phyloP scores from a whole-genome alignment of 164 flowering plant species.

The Macadamia integrifolia region DNA sequence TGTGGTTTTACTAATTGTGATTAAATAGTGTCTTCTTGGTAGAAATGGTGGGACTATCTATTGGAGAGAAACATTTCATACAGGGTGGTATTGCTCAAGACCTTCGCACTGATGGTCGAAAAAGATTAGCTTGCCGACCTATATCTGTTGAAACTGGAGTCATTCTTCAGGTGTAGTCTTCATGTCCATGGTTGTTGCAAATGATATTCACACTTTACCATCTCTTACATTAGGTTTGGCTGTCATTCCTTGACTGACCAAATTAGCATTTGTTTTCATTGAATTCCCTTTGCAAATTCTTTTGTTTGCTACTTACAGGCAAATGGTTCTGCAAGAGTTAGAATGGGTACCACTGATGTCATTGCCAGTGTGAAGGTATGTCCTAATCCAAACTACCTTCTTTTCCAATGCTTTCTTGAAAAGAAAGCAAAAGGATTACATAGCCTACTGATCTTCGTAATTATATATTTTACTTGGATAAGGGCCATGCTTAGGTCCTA shows the following conservation, averaged over 20 bases:
- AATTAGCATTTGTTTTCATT: neutral
- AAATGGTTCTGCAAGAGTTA: slow-evolving; percentile 92
- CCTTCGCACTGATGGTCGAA: slow-evolving; percentile 88
- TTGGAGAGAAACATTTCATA: slow-evolving; percentile 74
- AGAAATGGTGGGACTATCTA: slow-evolving; percentile 81
- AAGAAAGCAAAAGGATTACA: neutral
- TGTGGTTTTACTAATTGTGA: neutral
- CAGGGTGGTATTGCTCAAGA: slow-evolving; percentile 89
- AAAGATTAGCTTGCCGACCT: slow-evolving; percentile 62
- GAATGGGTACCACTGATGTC: slow-evolving; percentile 83
- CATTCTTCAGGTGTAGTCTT: slow-evolving; percentile 68
- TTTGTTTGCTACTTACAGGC: slow-evolving; percentile 38
- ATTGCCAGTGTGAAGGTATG: slow-evolving; percentile 81
- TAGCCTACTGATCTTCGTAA: neutral
- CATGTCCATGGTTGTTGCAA: neutral
- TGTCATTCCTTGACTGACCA: neutral
- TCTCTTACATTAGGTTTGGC: neutral
- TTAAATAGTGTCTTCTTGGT: slow-evolving; percentile 1
- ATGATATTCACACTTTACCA: neutral
- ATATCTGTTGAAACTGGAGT: slow-evolving; percentile 77
- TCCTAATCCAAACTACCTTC: neutral
- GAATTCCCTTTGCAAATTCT: neutral
- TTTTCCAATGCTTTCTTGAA: neutral
- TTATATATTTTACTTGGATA: neutral
- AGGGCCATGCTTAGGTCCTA: neutral